Evolutionary conservation across 495 filamentous ascomycete genomes (phyloP).

Genomic region (Talaromyces trachyspermus): DNA sequence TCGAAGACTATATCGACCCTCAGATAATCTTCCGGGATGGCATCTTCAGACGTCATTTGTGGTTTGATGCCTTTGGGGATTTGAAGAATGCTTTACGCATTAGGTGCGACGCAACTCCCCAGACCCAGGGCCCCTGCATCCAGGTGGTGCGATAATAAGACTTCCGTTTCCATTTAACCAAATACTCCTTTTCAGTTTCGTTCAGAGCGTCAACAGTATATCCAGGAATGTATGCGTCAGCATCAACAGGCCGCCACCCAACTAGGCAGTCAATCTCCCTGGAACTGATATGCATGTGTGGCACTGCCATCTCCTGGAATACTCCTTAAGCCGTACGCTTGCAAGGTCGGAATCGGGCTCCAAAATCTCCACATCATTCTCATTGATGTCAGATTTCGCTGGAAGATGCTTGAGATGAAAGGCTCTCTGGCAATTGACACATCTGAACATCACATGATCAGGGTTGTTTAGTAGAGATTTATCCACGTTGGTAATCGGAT

Average conservation of each 20-base stretch:
- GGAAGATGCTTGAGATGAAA: slow-evolving; percentile 81
- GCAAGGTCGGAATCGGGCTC: slow-evolving; percentile 19
- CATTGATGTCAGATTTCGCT: slow-evolving; percentile 26
- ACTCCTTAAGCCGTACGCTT: slow-evolving; percentile 49
- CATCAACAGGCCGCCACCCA: slow-evolving; percentile 72
- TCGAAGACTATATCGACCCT: slow-evolving; percentile 83
- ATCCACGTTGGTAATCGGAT: slow-evolving; percentile 61
- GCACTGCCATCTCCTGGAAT: slow-evolving; percentile 64
- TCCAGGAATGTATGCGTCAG: slow-evolving; percentile 27
- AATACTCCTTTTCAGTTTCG: slow-evolving; percentile 76
- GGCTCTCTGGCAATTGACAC: slow-evolving; percentile 63
- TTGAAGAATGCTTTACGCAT: slow-evolving; percentile 74
- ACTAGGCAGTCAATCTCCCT: slow-evolving; percentile 62
- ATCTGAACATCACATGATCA: slow-evolving; percentile 75
- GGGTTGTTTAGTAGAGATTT: slow-evolving; percentile 61
- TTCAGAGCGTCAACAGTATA: slow-evolving; percentile 45
- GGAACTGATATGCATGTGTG: slow-evolving; percentile 56
- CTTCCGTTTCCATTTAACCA: slow-evolving; percentile 75
- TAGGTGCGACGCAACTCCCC: slow-evolving; percentile 51
- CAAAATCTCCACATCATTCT: slow-evolving; percentile 17
- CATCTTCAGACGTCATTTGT: slow-evolving; percentile 65
- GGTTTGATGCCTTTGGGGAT: slow-evolving; percentile 56
- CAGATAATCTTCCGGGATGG: slow-evolving; percentile 76
- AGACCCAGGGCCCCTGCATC: slow-evolving; percentile 86
- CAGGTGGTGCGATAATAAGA: slow-evolving; percentile 77